Percentiles rank a stretch among this genome's conserved stretches.
Conservation (phyloP, 352 stramenopile genomes). For the Phytopythium oedochilum region DNA sequence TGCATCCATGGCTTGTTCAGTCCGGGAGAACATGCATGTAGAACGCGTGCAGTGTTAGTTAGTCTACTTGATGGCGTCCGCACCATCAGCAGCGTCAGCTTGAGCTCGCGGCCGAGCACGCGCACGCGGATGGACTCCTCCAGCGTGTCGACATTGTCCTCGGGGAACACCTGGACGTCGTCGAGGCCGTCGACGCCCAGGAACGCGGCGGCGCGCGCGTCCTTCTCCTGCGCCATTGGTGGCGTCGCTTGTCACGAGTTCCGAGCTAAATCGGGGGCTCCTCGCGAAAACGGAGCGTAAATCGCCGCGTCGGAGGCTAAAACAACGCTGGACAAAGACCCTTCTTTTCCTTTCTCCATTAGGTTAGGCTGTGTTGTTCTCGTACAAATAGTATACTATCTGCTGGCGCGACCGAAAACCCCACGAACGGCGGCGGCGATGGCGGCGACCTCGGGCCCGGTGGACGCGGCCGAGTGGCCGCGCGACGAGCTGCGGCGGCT, state of each 20-base stretch:
- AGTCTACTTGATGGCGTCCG: not conserved
- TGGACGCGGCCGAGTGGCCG: constrained; percentile 26
- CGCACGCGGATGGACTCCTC: constrained; percentile 53
- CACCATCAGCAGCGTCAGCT: constrained; percentile 66
- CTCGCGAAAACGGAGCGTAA: not conserved
- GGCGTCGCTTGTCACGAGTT: not conserved
- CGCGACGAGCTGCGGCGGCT: constrained; percentile 22
- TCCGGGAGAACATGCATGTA: not conserved
- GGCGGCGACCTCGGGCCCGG: not conserved
- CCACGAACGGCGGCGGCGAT: not conserved
- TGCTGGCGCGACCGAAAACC: too few relatives aligned
- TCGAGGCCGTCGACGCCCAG: constrained; percentile 3
- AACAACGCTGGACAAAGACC: not conserved
- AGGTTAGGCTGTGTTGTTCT: not conserved
- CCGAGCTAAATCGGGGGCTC: not conserved
- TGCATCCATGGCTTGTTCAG: too few relatives aligned
- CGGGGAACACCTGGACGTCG: constrained; percentile 38
- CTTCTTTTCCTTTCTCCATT: not conserved
- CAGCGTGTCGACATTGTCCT: constrained; percentile 51
- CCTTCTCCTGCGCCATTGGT: not conserved
- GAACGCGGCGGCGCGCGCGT: not conserved
- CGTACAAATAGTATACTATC: too few relatives aligned
- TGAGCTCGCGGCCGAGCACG: constrained; percentile 47
- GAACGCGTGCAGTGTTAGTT: too few relatives aligned
- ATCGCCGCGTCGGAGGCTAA: not conserved